Percentiles rank a stretch among this genome's conserved stretches.
Conservation (phyloP, 257 asterid genomes). For the Solanum peruvianum region DNA sequence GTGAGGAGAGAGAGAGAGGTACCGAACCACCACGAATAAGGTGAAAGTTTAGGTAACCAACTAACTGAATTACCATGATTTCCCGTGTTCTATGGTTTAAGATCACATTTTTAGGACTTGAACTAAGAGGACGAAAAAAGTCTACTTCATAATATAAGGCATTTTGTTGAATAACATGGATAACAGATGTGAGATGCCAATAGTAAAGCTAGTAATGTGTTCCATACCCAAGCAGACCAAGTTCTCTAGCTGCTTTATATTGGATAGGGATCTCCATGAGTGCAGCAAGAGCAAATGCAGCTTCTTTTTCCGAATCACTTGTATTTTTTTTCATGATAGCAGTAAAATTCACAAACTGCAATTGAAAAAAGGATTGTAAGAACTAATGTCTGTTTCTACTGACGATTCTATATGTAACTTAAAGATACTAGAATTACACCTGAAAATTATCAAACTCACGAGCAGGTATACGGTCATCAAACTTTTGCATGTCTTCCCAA, state of each 20-base stretch:
- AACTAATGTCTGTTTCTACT: not conserved
- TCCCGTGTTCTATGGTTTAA: not conserved
- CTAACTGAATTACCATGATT: not conserved
- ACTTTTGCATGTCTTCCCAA: constrained; percentile 81
- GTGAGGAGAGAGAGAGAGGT: not conserved
- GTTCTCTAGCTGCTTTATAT: constrained; percentile 54
- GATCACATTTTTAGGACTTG: not conserved
- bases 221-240: constrained; percentile 53
- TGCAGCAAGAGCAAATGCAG: constrained; percentile 85
- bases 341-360: constrained; percentile 80
- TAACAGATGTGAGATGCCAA: not conserved
- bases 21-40: not conserved
- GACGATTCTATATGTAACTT: not conserved
- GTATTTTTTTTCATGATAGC: constrained; percentile 39
- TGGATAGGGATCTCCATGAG: constrained; percentile 84
- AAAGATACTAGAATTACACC: constrained; percentile 16
- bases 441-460: constrained; percentile 75
- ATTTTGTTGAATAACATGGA: not conserved
- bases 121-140: not conserved
- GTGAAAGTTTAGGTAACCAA: not conserved
- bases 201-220: not conserved
- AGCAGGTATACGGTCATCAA: constrained; percentile 72
- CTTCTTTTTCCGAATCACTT: constrained; percentile 44
- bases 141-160: not conserved
- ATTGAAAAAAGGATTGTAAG: not conserved